Conservation (phyloP, 2,329 filamentous ascomycete genomes). For the Fusarium sp. region DNA sequence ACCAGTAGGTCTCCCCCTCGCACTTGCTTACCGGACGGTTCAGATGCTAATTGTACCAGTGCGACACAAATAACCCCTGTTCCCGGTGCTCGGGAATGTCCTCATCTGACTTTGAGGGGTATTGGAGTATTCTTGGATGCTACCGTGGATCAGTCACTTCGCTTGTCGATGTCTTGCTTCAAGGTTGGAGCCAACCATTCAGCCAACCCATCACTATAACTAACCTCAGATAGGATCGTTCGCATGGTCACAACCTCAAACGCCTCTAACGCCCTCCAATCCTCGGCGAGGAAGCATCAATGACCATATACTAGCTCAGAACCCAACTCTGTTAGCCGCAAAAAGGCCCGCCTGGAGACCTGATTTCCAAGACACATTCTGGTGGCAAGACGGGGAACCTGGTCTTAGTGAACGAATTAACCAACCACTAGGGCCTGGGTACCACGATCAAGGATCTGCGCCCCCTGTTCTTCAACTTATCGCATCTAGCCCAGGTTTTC, state of each 20-base stretch:
- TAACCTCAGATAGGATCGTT: conserved; percentile 56
- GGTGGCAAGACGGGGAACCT: conserved; percentile 67
- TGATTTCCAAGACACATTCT: conserved; percentile 70
- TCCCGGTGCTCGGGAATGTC: conserved; percentile 59
- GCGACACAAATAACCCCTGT: conserved; percentile 65
- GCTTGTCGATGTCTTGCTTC: conserved; percentile 64
- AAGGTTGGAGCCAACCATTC: conserved; percentile 56
- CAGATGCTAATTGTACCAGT: conserved; percentile 55
- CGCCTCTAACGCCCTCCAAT: conserved; percentile 64
- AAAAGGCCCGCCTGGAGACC: conserved; percentile 60
- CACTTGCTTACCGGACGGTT: not conserved
- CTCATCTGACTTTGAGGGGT: conserved; percentile 56
- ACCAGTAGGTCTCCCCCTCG: conserved; percentile 56
- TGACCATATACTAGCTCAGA: conserved; percentile 63
- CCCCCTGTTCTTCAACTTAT: conserved; percentile 66
- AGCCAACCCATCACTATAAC: not conserved
- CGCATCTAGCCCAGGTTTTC: conserved; percentile 65
- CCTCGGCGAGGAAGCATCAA: conserved; percentile 65
- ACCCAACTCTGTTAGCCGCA: conserved; percentile 58
- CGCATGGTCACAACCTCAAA: conserved; percentile 64
- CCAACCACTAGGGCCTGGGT: conserved; percentile 20
- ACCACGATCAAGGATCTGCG: conserved; percentile 53
- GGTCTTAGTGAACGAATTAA: conserved; percentile 48
- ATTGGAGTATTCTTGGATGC: conserved; percentile 66
- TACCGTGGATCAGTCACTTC: conserved; percentile 63